A percentile compares a stretch with the other conserved stretches of the same genome.
These are phyloP conservation scores for Massospora cicadina DNA, from an alignment of 371 early-diverging fungal species.

Conservation along the genomic window DNA sequence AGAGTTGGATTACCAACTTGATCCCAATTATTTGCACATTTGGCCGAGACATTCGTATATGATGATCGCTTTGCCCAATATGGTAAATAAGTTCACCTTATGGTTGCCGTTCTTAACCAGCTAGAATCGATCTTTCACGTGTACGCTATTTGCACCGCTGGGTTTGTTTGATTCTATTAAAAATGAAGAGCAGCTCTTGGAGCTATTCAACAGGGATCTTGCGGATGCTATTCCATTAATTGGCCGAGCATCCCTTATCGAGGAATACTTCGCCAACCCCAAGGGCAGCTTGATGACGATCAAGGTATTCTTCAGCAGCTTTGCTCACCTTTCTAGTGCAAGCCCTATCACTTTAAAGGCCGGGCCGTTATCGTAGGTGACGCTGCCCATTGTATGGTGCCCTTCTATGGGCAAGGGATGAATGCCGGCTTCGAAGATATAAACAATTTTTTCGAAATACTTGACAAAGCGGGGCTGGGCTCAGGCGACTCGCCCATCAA, in stretches of 20 bases:
- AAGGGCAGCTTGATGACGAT: constrained; percentile 67
- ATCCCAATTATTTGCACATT: constrained; percentile 85
- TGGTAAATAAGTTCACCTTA: constrained; percentile 24
- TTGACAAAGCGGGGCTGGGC: constrained; percentile 28
- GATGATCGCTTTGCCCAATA: constrained; percentile 91
- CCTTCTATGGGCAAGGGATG: constrained; percentile 95
- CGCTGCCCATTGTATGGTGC: constrained; percentile 96
- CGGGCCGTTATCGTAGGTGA: constrained; percentile 77
- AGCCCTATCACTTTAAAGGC: constrained; percentile 66
- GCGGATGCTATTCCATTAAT: constrained; percentile 67
- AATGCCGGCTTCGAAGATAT: constrained; percentile 96
- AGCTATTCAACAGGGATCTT: constrained; percentile 62
- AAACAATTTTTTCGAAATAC: constrained; percentile 45
- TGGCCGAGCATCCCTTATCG: constrained; percentile 41
- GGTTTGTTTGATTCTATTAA: constrained; percentile 60
- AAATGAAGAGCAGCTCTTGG: constrained; percentile 38
- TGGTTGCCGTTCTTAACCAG: not conserved
- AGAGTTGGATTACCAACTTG: constrained; percentile 52
- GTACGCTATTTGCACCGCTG: constrained; percentile 91
- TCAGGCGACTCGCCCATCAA: constrained; percentile 12
- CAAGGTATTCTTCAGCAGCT: constrained; percentile 24
- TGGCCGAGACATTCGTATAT: constrained; percentile 92
- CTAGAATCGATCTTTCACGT: constrained; percentile 81
- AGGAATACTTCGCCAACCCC: constrained; percentile 67
- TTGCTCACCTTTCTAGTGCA: constrained; percentile 29